Evolutionary conservation across 1,284 basidiomycete species (phyloP).

Genomic region (Microbotryomycetes sp.): DNA sequence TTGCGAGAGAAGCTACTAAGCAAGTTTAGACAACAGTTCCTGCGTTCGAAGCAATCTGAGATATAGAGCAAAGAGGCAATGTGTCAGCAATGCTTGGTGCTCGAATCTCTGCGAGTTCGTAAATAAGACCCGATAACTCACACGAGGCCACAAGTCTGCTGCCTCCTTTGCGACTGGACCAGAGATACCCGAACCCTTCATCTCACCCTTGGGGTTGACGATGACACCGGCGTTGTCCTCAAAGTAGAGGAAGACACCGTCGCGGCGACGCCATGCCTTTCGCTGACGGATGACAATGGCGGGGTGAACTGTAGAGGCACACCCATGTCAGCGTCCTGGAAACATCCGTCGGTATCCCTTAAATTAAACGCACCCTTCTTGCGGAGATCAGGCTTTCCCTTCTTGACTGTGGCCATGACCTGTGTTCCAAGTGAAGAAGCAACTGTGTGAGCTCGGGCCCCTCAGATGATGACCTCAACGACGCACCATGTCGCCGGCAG

Average conservation of each 20-base stretch:
- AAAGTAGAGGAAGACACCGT: slow-evolving; percentile 99
- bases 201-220: slow-evolving; percentile 95
- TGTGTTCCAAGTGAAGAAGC: too few species aligned
- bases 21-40: slow-evolving; percentile 78
- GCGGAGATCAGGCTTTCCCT: slow-evolving; percentile 98
- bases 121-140: too few species aligned
- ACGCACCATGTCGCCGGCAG: slow-evolving; percentile 68
- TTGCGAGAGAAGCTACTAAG: not conserved
- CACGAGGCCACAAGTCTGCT: slow-evolving; percentile 99
- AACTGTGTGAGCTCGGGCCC: not conserved
- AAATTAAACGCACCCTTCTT: slow-evolving; percentile 80
- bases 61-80: not conserved
- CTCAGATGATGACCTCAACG: not conserved
- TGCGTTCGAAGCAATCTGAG: slow-evolving; percentile 63
- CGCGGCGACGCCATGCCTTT: slow-evolving; percentile 95
- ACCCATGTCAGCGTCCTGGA: not conserved
- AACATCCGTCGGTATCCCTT: not conserved
- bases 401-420: slow-evolving; percentile 97
- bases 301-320: slow-evolving; percentile 70
- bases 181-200: slow-evolving; percentile 99
- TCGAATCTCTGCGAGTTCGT: too few species aligned
- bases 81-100: too few species aligned
- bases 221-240: slow-evolving; percentile 96
- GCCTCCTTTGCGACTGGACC: slow-evolving; percentile 97
- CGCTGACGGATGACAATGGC: slow-evolving; percentile 95